Evolutionary conservation across 2,329 filamentous ascomycete genomes (phyloP), one percentile per base, ranked within the genome.

Genomic region (Ophiocordyceps polyrhachis-furcata): DNA sequence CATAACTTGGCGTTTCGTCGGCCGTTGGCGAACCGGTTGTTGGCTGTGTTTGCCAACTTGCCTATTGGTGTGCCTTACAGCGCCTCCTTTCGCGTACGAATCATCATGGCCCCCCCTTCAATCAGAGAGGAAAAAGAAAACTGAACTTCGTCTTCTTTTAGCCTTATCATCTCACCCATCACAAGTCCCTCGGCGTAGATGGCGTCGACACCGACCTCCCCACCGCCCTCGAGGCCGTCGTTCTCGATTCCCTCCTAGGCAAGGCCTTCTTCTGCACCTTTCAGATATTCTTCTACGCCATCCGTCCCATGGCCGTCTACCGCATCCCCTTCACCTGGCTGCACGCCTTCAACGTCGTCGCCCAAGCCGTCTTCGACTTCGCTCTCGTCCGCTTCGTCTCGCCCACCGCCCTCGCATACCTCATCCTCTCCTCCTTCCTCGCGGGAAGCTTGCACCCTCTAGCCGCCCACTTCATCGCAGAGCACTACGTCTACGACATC

Each of bases 211-310:
- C 89, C 41, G 91, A 98, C 58, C 79, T 98, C 25, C 91, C 91
- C 21, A 96, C 91, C 17, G 78, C 84, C 43, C 64, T 95, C 43
- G 91, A 98, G 68, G 89, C 87, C 50, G 66, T 93, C 58, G 82
- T 98, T 61, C 80, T 98, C 55, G 84, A 98, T 69, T 95, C 87
- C 8, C 80, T 98, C 54, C 76, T 89, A 17, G 91, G 91, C 61
- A 98, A 98, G 67, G 81, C 91, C 52, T 98, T 98, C 70, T 98
- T 98, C 74, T 89, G 83, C 68, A 98, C 91, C 53, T 98, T 95
- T 68, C 91, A 98, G 66, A 95, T 98, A 62, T 75, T 98, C 60
- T 98, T 98, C 74, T 98, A 98, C 68, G 91, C 91, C 55, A 65
- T 98, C 43, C 84, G 91, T 15, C 91, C 91, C 49, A 94, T 96